Evolutionary conservation across 2,329 filamentous ascomycete genomes (phyloP).

Genomic region (Claviceps sp.): DNA sequence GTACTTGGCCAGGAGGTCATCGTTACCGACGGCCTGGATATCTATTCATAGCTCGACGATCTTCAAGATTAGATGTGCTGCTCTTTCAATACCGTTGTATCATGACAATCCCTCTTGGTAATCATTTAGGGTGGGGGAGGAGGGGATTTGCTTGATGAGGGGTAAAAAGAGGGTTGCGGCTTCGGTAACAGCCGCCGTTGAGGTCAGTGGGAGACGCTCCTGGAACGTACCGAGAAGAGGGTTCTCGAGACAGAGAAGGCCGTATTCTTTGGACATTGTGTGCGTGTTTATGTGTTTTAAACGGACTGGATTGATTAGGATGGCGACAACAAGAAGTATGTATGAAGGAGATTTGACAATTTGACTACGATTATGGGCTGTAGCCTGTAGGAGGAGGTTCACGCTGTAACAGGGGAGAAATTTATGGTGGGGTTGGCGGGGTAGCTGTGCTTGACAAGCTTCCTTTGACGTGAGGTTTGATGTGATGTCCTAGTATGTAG

Average conservation of each 20-base stretch:
- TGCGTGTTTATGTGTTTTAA: neutral
- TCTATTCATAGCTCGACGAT: constrained; percentile 34
- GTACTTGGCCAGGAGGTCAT: constrained; percentile 83
- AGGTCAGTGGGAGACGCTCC: neutral
- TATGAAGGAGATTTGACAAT: neutral
- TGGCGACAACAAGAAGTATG: neutral
- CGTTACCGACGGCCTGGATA: constrained; percentile 77
- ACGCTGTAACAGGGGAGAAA: constrained; percentile 11
- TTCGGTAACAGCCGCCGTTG: neutral
- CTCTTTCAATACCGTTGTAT: neutral
- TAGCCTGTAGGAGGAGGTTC: neutral
- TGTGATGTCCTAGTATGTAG: too few species aligned
- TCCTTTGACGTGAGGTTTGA: too few species aligned
- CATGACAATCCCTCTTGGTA: neutral
- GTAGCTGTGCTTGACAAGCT: neutral
- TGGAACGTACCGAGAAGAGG: constrained; percentile 70
- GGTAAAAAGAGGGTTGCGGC: neutral
- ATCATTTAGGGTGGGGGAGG: neutral
- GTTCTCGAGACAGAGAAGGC: constrained; percentile 91
- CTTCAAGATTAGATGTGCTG: neutral
- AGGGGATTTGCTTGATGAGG: neutral
- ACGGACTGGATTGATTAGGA: neutral
- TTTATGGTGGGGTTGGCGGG: constrained; percentile 1
- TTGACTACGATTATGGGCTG: neutral
- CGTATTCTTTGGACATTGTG: constrained; percentile 67